Base-by-base conservation (phyloP, 441 rosid genomes). In the Aquilaria agallochum region DNA sequence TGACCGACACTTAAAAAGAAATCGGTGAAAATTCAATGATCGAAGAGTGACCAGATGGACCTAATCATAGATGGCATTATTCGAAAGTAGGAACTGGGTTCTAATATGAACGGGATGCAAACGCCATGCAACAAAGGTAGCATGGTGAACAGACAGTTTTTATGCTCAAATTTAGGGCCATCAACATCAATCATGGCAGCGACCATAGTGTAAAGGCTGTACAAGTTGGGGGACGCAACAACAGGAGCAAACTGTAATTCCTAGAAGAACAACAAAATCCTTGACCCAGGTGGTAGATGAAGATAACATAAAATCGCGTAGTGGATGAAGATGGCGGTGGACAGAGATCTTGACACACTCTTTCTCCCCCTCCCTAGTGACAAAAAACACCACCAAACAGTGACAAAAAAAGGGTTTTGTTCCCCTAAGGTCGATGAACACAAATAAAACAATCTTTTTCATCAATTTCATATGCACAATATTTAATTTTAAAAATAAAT, bases 151-250 rank as follows among this genome's bases (percentile, higher is more conserved):
- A 94, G 86, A 11, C 92, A 79, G 3, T 89, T 92, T 4, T 53
- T 78, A 10, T 82, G 88, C 66, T 76, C 83, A 2, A 96, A 92
- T 46, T 82, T 91, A 7, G 99, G 97, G 40, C 99, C 99, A 0
- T 95, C 99, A 0, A 96, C 97, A 1, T 95, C 97, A 2, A 81
- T 91, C 2, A 96, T 91, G 10, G 99, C 97, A 3, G 97, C 96
- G 0, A 96, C 99, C 10, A 91, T 91, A 5, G 94, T 97, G 0
- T 83, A 76, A 40, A 96, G 97, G 27, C 62, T 95, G 70, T 86
- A 85, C 4, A 79, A 69, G 66, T 50, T 77, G 15, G 68, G 12
- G 79, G 89, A 95, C 77, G 84, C 54, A 31, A 68, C 49, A 15
- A 44, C 0, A 74, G 75, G 12, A 80, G 76, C 5, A 74, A 67